Percentiles rank a stretch among this genome's conserved stretches.
These are phyloP conservation scores for Hypoxylon sp. DNA, from an alignment of 2,329 filamentous ascomycete genomes.

Conservation along the genomic window DNA sequence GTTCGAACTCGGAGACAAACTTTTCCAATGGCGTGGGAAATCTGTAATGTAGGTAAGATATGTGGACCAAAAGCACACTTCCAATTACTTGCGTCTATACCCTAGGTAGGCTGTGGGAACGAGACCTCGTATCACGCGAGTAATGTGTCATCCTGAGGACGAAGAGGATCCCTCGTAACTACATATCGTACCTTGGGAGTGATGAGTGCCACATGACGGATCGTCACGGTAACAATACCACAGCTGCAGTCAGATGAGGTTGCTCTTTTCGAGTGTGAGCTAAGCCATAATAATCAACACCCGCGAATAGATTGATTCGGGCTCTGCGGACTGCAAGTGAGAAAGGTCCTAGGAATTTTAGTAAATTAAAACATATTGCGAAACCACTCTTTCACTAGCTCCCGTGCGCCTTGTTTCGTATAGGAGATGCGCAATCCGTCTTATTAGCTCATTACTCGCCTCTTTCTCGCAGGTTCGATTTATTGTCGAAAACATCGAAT, in stretches of 20 bases:
- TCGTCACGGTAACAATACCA: constrained; percentile 34
- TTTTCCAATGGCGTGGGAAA: constrained; percentile 45
- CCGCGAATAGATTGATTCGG: constrained; percentile 33
- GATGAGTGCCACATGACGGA: constrained; percentile 35
- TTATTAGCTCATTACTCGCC: constrained; percentile 5
- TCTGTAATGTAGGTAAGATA: constrained; percentile 36
- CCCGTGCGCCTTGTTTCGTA: constrained; percentile 18
- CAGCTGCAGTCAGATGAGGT: constrained; percentile 35
- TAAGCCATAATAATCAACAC: constrained; percentile 20
- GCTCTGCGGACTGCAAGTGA: constrained; percentile 26
- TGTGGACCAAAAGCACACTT: too few relatives aligned
- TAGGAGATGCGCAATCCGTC: constrained; percentile 13
- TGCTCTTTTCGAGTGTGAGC: constrained; percentile 18
- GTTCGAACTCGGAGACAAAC: constrained; percentile 42
- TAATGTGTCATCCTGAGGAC: constrained; percentile 31
- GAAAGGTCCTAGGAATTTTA: constrained; percentile 38
- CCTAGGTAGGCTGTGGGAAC: constrained; percentile 17
- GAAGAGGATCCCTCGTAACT: constrained; percentile 30
- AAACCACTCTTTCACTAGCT: constrained; percentile 18
- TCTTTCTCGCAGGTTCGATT: constrained; percentile 1
- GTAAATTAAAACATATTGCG: constrained; percentile 41
- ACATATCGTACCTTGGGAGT: constrained; percentile 1
- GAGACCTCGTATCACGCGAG: constrained; percentile 43
- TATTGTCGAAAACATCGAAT: not conserved
- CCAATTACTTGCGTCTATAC: constrained; percentile 34